Evolutionary conservation across 78 protist species (phyloP).

Genomic region (Dictyostelium discoideum): DNA sequence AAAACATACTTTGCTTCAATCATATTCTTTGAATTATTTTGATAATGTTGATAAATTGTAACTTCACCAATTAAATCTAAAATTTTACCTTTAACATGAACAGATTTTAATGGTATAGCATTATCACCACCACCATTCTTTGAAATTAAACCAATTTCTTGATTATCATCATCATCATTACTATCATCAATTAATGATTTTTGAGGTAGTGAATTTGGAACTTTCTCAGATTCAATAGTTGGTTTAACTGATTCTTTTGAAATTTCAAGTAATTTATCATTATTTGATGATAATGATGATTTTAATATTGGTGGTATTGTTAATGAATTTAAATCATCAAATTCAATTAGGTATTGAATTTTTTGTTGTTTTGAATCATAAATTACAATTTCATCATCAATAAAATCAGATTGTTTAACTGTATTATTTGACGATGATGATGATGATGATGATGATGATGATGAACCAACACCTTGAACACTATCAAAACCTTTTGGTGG

Average conservation of each 20-base stretch:
- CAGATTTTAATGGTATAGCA: constrained; percentile 62
- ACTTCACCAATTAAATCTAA: constrained; percentile 88
- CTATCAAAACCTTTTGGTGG: constrained; percentile 75
- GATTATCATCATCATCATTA: background rate
- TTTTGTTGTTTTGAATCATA: constrained; percentile 72
- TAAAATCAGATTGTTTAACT: background rate
- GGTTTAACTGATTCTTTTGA: background rate
- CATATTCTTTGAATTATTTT: constrained; percentile 20
- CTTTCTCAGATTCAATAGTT: background rate
- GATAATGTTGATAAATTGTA: constrained; percentile 83
- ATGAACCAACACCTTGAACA: constrained; percentile 60
- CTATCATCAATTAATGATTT: background rate
- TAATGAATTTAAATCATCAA: background rate
- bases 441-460: too few species aligned
- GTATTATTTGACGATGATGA: too few species aligned
- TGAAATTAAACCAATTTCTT: constrained; percentile 36
- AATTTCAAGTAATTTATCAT: too few species aligned
- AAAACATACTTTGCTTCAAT: constrained; percentile 90
- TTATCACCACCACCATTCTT: background rate
- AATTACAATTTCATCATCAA: constrained; percentile 59
- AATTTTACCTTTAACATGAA: constrained; percentile 57
- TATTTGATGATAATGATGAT: background rate
- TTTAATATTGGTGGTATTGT: background rate
- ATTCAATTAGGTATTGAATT: constrained; percentile 31
- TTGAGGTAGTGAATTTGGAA: background rate